Evolutionary conservation across 192 early-diverging fungal genomes (phyloP), one percentile per base, ranked within the genome.

Genomic region (Mortierella hygrophila): DNA sequence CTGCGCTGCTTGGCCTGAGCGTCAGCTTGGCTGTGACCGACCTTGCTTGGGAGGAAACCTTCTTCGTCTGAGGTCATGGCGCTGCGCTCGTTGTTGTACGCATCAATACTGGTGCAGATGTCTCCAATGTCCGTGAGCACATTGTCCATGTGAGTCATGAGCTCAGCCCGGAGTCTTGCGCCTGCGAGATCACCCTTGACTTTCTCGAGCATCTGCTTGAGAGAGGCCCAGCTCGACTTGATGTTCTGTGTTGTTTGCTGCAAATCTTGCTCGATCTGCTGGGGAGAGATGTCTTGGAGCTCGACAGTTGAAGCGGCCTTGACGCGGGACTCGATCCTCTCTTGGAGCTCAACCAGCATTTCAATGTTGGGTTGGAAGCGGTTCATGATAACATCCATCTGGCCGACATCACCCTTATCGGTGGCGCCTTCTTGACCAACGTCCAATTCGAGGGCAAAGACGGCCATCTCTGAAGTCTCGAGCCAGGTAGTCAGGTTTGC

Each of bases 141-240:
- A 68, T 79, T 80, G 32, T 82, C 78, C 78, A 82, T 82, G 20
- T 80, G 87, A 8, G 78, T 75, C 72, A 83, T 69, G 42, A 83
- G 80, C 69, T 82, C 81, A 10, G 78, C 75, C 4, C 82, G 77
- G 15, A 88, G 82, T 60, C 87, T 73, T 75, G 82, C 77, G 35
- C 89, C 91, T 1, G 82, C 76, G 16, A 92, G 72, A 9, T 91
- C 84, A 23, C 91, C 91, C 44, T 90, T 92, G 60, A 92, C 89
- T 35, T 88, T 90, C 38, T 89, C 82, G n/a, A 92, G 84, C 75
- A 89, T 92, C 68, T 91, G 88, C 70, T 91, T 91, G 37, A 90
- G 82, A 10, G 89, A 90, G n/a, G 88, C 83, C 92, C 92, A 93
- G 70, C 91, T 91, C 29, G 88, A 84, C 72, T 91, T 87, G 35